Base-by-base conservation (phyloP, 306 rosid species). In the Leucaena leucocephala region DNA sequence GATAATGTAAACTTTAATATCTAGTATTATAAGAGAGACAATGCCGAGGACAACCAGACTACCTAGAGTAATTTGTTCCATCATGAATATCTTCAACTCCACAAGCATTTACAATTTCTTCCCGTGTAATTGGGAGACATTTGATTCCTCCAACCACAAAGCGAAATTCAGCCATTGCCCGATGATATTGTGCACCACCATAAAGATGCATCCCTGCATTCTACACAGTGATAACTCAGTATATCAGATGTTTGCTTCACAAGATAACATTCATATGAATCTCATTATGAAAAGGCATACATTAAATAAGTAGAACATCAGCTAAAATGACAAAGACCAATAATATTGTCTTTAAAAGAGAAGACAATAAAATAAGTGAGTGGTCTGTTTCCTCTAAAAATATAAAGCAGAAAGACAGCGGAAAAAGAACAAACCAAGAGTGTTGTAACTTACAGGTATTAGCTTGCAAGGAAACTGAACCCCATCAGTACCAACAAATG, bases 121-220 rank as follows among this genome's bases (percentile, higher is more conserved):
- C 98, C 59, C 98, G 88, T 7, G 96, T 92, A 58, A 95, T 95
- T 76, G 98, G 94, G 87, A 98, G 98, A 83, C 98, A 95, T 84
- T 91, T 92, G 77, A 83, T 91, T 89, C 98, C 98, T 79, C 98
- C 97, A 82, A 92, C 98, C 57, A 95, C 90, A 88, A 95, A 95
- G 55, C 97, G 98, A 57, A 95, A 95, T 85, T 95, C 98, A 83
- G 98, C 98, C 98, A 95, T 95, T 85, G 98, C 98, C 78, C 98
- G 95, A 64, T 95, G 98, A 87, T 95, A 95, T 77, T 95, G 98
- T 80, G 98, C 98, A 78, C 98, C 98, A 62, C 98, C 98, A 87
- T 95, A 95, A 67, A 95, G 92, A 72, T 97, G 98, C 98, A 95
- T 95, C 63, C 96, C 98, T 13, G 98, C 98, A 84, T 95, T 95